Evolutionary conservation across 176 grass and related monocot genomes (phyloP).

Genomic region (Hordeum marinum): DNA sequence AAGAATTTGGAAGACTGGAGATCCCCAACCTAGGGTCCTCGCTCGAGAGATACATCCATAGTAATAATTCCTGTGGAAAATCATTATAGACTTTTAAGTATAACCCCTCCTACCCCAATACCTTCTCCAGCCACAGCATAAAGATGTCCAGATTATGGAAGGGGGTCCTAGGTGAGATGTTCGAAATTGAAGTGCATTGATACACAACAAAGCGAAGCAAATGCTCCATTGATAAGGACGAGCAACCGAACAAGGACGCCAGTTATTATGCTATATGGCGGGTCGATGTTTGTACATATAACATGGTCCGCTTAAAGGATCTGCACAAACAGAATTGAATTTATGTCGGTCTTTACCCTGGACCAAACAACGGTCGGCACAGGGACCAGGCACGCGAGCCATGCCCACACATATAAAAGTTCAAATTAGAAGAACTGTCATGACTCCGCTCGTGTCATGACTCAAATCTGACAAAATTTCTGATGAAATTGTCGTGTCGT

Average conservation of each 20-base stretch:
- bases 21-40: too few relatives aligned
- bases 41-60: too few relatives aligned
- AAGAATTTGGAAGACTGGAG: too few relatives aligned
- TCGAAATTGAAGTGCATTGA: conserved; percentile 15
- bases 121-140: background rate
- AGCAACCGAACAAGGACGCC: too few relatives aligned
- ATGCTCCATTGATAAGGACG: too few relatives aligned
- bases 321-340: conserved; percentile 26
- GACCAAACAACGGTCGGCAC: conserved; percentile 23
- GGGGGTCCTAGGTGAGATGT: background rate
- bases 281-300: too few relatives aligned
- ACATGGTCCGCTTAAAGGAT: background rate
- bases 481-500: background rate
- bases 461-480: background rate
- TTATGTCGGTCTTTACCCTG: conserved; percentile 16
- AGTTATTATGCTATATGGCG: too few relatives aligned
- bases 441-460: background rate
- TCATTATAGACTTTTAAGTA: too few relatives aligned
- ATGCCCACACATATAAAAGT: background rate
- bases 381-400: background rate
- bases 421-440: background rate
- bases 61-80: too few relatives aligned
- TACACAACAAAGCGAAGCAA: background rate
- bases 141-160: too few relatives aligned
- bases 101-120: too few relatives aligned